Evolutionary conservation across 495 filamentous ascomycete genomes (phyloP).

Genomic region (Daldinia grandis): DNA sequence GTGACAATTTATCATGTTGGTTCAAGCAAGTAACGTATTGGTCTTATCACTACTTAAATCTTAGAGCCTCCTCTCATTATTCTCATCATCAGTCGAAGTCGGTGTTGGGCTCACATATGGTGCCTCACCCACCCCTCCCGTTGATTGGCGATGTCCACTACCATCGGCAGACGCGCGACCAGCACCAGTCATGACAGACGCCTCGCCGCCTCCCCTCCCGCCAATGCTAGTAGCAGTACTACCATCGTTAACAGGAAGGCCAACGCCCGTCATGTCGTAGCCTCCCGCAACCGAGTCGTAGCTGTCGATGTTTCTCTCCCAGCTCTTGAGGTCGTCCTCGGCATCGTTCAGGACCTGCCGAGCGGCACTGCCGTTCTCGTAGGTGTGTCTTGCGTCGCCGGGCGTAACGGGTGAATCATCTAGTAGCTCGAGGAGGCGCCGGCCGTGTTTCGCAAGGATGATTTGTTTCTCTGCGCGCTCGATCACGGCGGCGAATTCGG

Average conservation of each 20-base stretch:
- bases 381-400: conserved; percentile 75
- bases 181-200: conserved; percentile 5
- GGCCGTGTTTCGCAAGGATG: conserved; percentile 88
- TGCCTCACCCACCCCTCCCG: neutral
- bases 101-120: conserved; percentile 29
- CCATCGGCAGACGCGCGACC: conserved; percentile 5
- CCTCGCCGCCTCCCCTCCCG: conserved; percentile 2
- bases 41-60: neutral
- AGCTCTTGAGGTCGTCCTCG: conserved; percentile 83
- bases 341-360: conserved; percentile 90
- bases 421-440: conserved; percentile 83
- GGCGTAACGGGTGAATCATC: conserved; percentile 92
- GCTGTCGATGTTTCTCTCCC: conserved; percentile 63
- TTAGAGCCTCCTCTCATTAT: neutral
- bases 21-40: neutral
- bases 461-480: conserved; percentile 97
- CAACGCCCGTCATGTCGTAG: conserved; percentile 8
- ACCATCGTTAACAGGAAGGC: neutral
- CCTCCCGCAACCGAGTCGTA: conserved; percentile 13
- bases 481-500: conserved; percentile 85
- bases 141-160: neutral
- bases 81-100: conserved; percentile 16
- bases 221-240: neutral
- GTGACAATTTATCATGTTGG: neutral
- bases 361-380: conserved; percentile 69